These are phyloP conservation scores for Stachybotrys echinatus DNA, from an alignment of 2,329 filamentous ascomycete genomes.

Conservation along the genomic window DNA sequence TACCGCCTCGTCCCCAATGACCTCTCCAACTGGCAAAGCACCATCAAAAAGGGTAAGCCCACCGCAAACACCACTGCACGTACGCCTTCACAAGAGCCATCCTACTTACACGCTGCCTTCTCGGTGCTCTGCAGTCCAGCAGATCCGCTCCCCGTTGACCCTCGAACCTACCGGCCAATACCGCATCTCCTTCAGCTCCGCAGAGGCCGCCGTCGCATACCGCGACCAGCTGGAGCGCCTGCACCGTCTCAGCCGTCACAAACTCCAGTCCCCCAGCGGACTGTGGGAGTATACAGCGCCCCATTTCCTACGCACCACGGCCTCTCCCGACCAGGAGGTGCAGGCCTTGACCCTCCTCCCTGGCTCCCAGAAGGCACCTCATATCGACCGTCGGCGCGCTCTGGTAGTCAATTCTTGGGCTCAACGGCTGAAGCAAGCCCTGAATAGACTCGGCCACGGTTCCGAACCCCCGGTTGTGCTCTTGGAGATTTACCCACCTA, in stretches of 20 bases:
- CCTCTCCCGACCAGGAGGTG: conserved; percentile 15
- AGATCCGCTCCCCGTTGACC: conserved; percentile 57
- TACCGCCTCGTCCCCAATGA: conserved; percentile 59
- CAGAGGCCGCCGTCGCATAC: conserved; percentile 56
- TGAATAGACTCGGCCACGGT: conserved; percentile 13
- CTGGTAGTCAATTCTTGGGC: conserved; percentile 17
- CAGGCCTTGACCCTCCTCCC: conserved; percentile 22
- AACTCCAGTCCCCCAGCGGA: conserved; percentile 18
- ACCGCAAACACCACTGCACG: too few relatives aligned
- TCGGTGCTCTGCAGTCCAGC: conserved; percentile 44
- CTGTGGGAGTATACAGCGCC: conserved; percentile 24
- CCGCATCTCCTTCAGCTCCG: conserved; percentile 61
- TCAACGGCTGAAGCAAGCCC: conserved; percentile 13
- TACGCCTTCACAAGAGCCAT: too few relatives aligned
- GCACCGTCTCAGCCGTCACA: conserved; percentile 22
- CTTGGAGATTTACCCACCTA: conserved; percentile 21
- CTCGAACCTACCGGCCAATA: conserved; percentile 61
- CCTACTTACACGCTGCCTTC: not conserved
- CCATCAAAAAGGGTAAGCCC: conserved; percentile 49
- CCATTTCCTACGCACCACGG: conserved; percentile 13
- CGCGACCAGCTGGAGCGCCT: conserved; percentile 32
- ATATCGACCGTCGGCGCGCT: conserved; percentile 12
- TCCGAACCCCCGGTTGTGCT: conserved; percentile 22
- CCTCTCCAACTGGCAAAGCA: conserved; percentile 62
- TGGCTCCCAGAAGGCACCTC: conserved; percentile 13